Base-by-base conservation (phyloP, 257 asterid genomes). In the Gentiana straminea region DNA sequence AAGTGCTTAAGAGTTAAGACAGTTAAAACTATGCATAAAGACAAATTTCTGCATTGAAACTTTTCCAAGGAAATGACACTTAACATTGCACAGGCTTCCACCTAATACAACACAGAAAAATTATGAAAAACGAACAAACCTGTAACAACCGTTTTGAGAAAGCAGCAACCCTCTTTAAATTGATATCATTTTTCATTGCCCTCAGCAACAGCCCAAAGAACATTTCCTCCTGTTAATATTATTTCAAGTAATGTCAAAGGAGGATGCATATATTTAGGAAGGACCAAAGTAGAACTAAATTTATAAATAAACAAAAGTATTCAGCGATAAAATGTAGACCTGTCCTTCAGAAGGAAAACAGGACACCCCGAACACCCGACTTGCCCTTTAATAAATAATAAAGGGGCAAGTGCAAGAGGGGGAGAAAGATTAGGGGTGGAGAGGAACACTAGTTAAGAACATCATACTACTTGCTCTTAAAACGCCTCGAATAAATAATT, bases 141-240 rank as follows among this genome's bases (percentile, higher is more conserved):
- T 91, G 98, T 61, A 91, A 68, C 72, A 91, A 75, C 49, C 96
- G 95, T 83, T 91, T 91, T 7, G 96, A 64, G 67, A 91, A 91
- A 58, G 97, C 96, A 62, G 95, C 90, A 63, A 84, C 84, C 56
- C 97, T 71, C 73, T 83, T 91, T 52, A 91, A 65, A 68, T 91
- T 83, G 65, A 91, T 72, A 73, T 87, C 98, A 74, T 79, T 91
- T 83, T 91, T 91, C 98, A 91, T 87, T 33, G 96, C 89, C 75
- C 94, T 80, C 58, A 84, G 65, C 63, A 84, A 66, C 32, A 90
- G 78, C 49, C 94, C 96, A 62, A 90, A 76, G 64, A 91, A 87
- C 87, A 88, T 73, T 73, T 88, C 98, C 73, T 91, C 96, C 98
- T 91, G 83, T 24, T 24, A 54, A 70, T 38, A 54, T 69, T 41